phyloP scores from a whole-genome alignment of 2,329 filamentous ascomycete genomes.

The Pseudogymnoascus sp. region DNA sequence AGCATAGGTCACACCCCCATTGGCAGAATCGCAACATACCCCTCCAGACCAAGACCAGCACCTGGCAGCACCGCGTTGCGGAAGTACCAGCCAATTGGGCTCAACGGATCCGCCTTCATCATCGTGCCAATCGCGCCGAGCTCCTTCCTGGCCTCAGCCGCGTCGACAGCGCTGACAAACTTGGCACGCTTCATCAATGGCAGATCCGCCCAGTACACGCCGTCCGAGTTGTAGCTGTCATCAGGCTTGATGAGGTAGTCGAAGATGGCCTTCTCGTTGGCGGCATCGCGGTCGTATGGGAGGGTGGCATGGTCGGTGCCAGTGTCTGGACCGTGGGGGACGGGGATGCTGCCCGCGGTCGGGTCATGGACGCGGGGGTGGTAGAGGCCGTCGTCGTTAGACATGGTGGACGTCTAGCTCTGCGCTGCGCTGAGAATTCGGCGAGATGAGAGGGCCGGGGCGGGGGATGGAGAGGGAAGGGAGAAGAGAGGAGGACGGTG shows the following conservation, averaged over 20 bases:
- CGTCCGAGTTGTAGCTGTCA: slow-evolving; percentile 75
- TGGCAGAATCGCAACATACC: slow-evolving; percentile 34
- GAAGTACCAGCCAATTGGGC: slow-evolving; percentile 79
- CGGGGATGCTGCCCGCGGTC: slow-evolving; percentile 21
- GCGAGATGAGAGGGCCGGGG: not conserved
- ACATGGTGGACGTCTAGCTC: not conserved
- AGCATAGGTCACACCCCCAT: not conserved
- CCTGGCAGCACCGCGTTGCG: slow-evolving; percentile 87
- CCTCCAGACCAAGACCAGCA: slow-evolving; percentile 85
- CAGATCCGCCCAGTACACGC: slow-evolving; percentile 90
- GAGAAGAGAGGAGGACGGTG: slow-evolving; percentile 2
- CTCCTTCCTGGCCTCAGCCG: slow-evolving; percentile 62
- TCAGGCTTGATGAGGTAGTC: slow-evolving; percentile 76
- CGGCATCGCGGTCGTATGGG: slow-evolving; percentile 15
- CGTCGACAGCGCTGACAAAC: slow-evolving; percentile 72
- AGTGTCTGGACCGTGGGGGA: slow-evolving; percentile 28
- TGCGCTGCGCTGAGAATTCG: not conserved
- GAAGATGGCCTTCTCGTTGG: slow-evolving; percentile 56
- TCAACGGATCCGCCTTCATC: slow-evolving; percentile 80
- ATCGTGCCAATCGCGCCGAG: slow-evolving; percentile 61
- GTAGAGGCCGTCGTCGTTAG: slow-evolving; percentile 16
- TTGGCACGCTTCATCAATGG: slow-evolving; percentile 59
- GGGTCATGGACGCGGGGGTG: slow-evolving; percentile 25
- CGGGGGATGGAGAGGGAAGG: not conserved
- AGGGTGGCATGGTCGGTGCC: slow-evolving; percentile 23